phyloP scores from a whole-genome alignment of 345 rosid species.

The Ceriops tagal region DNA sequence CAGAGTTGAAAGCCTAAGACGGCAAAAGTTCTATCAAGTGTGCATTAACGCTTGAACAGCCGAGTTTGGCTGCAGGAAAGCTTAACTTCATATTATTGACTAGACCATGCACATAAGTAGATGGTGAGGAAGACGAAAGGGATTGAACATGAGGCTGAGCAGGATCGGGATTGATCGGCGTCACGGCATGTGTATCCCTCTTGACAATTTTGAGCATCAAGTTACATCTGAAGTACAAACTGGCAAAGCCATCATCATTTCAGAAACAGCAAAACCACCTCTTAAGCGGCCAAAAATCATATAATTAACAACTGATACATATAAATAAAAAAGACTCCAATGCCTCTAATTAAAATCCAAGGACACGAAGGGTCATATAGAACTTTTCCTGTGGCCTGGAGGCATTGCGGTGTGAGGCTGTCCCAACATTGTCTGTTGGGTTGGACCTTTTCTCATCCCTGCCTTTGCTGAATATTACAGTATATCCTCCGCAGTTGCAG shows the following conservation, averaged over 20 bases:
- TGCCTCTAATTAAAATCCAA: not conserved
- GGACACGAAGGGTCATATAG: not conserved
- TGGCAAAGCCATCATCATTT: slow-evolving; percentile 7
- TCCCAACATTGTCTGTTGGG: slow-evolving; percentile 23
- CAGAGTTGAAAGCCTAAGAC: not conserved
- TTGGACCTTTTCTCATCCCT: slow-evolving; percentile 56
- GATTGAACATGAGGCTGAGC: not conserved
- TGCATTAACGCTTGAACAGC: slow-evolving; percentile 2
- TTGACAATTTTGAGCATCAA: not conserved
- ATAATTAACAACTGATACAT: not conserved
- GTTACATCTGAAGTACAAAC: not conserved
- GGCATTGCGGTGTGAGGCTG: slow-evolving; percentile 17
- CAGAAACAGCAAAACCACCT: slow-evolving; percentile 74
- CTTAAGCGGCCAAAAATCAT: slow-evolving; percentile 37
- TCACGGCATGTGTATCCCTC: not conserved
- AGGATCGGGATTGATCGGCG: not conserved
- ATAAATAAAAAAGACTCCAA: not conserved
- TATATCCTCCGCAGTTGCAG: slow-evolving; percentile 73
- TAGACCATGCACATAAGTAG: not conserved
- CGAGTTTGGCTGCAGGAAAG: not conserved
- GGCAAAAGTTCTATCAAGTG: not conserved
- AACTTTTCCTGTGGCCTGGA: not conserved
- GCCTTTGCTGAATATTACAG: slow-evolving; percentile 64
- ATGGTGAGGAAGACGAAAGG: not conserved
- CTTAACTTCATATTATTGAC: not conserved